Conservation (phyloP, 192 early-diverging fungal species). For the Coemansia sp. region DNA sequence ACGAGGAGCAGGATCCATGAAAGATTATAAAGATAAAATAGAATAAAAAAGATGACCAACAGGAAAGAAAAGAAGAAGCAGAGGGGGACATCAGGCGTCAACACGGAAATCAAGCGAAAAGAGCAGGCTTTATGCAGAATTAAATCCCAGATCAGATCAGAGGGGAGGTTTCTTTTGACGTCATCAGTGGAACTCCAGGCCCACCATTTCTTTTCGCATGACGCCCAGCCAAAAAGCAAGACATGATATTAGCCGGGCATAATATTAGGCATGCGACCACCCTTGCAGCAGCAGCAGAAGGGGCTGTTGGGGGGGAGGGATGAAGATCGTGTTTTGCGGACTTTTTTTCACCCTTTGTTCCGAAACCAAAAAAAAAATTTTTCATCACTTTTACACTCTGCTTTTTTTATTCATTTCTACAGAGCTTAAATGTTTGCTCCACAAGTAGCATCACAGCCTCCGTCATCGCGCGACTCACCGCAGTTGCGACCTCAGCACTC, state of each 20-base stretch:
- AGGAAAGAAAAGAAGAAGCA: not conserved
- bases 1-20: slow-evolving; percentile 22
- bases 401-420: not conserved
- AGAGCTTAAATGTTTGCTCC: slow-evolving; percentile 35
- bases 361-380: not conserved
- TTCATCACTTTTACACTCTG: slow-evolving; percentile 5
- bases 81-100: not conserved
- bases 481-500: slow-evolving; percentile 28
- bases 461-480: slow-evolving; percentile 44
- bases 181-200: not conserved
- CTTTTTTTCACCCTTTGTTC: not conserved
- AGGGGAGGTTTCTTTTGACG: not conserved
- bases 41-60: not conserved
- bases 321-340: not conserved
- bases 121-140: not conserved
- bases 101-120: not conserved
- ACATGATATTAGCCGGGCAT: not conserved
- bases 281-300: not conserved
- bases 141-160: not conserved
- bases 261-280: not conserved
- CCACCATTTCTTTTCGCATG: not conserved
- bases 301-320: not conserved
- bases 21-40: not conserved
- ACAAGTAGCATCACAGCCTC: slow-evolving; percentile 35
- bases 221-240: no score